Evolutionary conservation across 495 filamentous ascomycete species (phyloP).

Genomic region (Trichoderma gamsii): DNA sequence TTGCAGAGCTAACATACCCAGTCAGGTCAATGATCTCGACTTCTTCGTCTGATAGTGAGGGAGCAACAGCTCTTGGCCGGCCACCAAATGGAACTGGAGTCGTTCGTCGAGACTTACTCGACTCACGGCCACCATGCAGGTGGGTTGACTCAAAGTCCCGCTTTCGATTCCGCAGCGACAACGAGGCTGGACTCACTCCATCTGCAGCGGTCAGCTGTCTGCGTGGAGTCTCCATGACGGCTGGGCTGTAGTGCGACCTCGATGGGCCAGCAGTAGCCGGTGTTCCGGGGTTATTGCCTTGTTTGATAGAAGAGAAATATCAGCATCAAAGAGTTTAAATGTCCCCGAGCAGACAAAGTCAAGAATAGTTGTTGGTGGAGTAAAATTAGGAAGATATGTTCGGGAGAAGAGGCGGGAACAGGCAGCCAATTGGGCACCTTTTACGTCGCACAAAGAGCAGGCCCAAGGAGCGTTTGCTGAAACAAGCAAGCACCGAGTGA

Average conservation of each 20-base stretch:
- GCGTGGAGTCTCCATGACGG: constrained; percentile 18
- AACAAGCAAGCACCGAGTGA: not conserved
- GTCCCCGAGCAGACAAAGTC: not conserved
- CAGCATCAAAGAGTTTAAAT: not conserved
- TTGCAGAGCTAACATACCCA: constrained; percentile 21
- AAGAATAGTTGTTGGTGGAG: not conserved
- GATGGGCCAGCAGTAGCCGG: not conserved
- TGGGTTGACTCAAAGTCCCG: constrained; percentile 30
- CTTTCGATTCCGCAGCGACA: constrained; percentile 25
- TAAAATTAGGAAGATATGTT: not conserved
- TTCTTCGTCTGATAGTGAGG: constrained; percentile 14
- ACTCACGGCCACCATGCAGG: constrained; percentile 15
- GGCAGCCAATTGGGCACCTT: not conserved
- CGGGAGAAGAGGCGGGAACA: not conserved
- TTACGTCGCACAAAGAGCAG: not conserved
- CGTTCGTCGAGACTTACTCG: constrained; percentile 30
- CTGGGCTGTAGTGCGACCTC: not conserved
- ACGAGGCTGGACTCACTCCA: not conserved
- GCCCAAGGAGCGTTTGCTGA: not conserved
- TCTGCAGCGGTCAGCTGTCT: constrained; percentile 15
- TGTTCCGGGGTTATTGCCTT: not conserved
- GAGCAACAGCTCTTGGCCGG: not conserved
- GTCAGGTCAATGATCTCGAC: constrained; percentile 27
- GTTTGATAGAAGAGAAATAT: not conserved
- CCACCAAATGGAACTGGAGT: constrained; percentile 22